Base-by-base conservation (phyloP, 2,329 filamentous ascomycete species). In the Orbilia quercus region DNA sequence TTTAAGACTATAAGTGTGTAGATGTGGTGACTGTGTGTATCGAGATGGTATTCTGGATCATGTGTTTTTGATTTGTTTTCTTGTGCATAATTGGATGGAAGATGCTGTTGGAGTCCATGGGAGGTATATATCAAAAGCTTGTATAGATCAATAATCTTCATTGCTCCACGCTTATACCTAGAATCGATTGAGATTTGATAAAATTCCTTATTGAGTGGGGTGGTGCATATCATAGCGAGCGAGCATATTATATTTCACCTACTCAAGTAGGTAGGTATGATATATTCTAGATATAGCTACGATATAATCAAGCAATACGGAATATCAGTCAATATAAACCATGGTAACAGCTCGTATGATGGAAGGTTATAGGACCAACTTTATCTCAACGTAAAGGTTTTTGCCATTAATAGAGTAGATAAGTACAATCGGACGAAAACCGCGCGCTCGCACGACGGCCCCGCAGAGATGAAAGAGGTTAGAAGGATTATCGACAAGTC, bases 1-100 rank as follows among this genome's bases (percentile, higher is more conserved):
- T 91, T 93, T 82, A 89, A 90, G 80, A 93, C 91, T 1, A 94
- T 94, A 79, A 92, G 89, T 80, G 90, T 93, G 64, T 93, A 85
- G 74, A 78, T 73, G 54, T 34, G 5, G 20, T 16, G 25, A 18
- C 3, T 40, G 20, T 18, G 16, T 11, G 31, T 18, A 34, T 12
- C 18, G 31, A 23, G 28, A 28, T 45, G 50, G 2, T 6, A 7
- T 6, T 14, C 22, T 50, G 20, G 28, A 40, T 54, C 38, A 40
- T 16, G 1, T 40, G 1, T 40, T 16, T n/a, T 34, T 25, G 2
- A 20, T 14, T 1, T 50, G 3, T 9, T 11, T 51, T 51, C 22
- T 53, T 42, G 51, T 2, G 22, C 22, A 55, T 55, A 42, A 25
- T 55, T 22, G 20, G 20, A 14, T 57, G 12, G 36, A 18, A 28